Evolutionary conservation across 805 yeast genomes (phyloP), one percentile per base, ranked within the genome.

Genomic region (Debaryomyces prosopidis): DNA sequence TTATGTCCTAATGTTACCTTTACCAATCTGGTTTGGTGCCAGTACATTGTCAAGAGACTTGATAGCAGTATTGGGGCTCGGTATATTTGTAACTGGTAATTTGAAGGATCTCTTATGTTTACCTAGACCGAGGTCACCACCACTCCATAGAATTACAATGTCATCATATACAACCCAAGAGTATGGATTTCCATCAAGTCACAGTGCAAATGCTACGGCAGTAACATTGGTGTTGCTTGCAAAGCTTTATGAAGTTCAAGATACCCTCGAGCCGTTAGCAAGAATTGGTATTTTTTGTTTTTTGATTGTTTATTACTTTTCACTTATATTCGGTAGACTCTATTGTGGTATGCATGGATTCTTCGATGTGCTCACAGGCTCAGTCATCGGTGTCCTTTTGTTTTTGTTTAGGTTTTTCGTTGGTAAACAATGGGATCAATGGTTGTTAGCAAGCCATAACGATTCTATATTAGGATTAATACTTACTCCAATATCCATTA

Each of bases 291-390:
- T 51, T 19, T 38, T 63, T 11, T 53, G 54, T 18, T 34, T 50
- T 48, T 51, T 75, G 19, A 45, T 55, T 14, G 39, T 79, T 17
- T 90, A 90, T 61, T 82, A 81, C 57, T 47, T 74, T 31, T 80
- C 90, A 6, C 70, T 94, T 48, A 77, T 87, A 1, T 61, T 81
- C 48, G 99, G 99, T 14, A 74, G 99, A 45, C 58, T 92, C 8
- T 92, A 94, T 68, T 90, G 96, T 63, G 99, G 99, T 3, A 92
- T 92, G 99, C 99, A 94, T 67, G 98, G 99, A 2, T 78, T 87
- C 48, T 65, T 87, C 17, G 99, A 94, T 61, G 73, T 94, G 2
- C 41, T 68, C 0, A 60, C 79, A 15, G 99, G 99, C 5, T 66
- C 80, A 0, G 0, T 77, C 0, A 67, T 89, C 14, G 99, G 99